These are phyloP conservation scores for Penicillium pancosmium DNA, from an alignment of 495 filamentous ascomycete species.

Conservation along the genomic window DNA sequence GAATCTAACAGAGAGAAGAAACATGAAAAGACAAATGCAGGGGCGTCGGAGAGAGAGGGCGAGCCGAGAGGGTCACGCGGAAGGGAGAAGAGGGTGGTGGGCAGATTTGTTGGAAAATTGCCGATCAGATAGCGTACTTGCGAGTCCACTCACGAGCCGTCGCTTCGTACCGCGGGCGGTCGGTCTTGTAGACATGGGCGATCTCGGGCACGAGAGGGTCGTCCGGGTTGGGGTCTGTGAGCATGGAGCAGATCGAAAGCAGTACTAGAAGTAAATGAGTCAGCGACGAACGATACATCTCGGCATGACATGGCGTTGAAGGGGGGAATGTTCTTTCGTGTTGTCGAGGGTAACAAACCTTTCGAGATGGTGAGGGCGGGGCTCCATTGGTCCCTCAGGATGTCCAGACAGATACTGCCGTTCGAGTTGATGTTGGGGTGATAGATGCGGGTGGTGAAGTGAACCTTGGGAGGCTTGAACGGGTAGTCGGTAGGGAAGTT, in stretches of 20 bases:
- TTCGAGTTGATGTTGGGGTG: conserved; percentile 99
- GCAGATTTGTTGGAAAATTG: conserved; percentile 30
- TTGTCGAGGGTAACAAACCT: conserved; percentile 56
- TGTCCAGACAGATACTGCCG: conserved; percentile 98
- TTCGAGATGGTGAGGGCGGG: conserved; percentile 98
- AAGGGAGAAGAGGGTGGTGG: conserved; percentile 11
- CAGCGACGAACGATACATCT: conserved; percentile 15
- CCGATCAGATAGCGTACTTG: conserved; percentile 85
- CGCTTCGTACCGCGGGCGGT: conserved; percentile 90
- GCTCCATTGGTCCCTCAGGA: conserved; percentile 98
- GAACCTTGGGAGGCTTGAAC: conserved; percentile 99
- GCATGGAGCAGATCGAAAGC: conserved; percentile 99
- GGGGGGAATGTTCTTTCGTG: background rate
- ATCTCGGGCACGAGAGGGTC: conserved; percentile 98
- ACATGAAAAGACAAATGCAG: conserved; percentile 36
- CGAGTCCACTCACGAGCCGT: conserved; percentile 98
- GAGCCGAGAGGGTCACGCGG: conserved; percentile 23
- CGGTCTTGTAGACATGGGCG: conserved; percentile 99
- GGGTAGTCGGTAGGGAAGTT: conserved; percentile 99
- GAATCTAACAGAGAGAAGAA: conserved; percentile 37
- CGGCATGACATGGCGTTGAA: background rate
- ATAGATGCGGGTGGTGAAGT: conserved; percentile 99
- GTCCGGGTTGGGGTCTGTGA: conserved; percentile 98
- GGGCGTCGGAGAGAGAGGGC: conserved; percentile 30
- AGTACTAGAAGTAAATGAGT: conserved; percentile 62